Conservation (phyloP, 169 alveolate genomes). For the Plasmodium gaboni region DNA sequence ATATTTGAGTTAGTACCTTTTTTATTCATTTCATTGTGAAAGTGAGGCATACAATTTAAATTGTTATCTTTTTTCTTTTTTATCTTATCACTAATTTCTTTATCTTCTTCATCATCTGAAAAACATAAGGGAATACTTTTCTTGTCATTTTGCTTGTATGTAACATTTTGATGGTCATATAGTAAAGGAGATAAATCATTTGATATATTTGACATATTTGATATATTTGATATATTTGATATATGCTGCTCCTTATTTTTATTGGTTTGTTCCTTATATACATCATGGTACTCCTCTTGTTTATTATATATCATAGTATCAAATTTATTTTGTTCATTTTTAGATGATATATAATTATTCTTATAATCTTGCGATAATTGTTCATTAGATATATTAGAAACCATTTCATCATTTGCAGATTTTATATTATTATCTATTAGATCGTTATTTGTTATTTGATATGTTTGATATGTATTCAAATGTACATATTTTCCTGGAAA, state of each 20-base stretch:
- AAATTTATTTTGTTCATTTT: background rate
- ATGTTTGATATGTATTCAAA: slow-evolving; percentile 10
- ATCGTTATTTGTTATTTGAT: slow-evolving; percentile 1
- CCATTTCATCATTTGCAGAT: background rate
- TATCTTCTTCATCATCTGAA: slow-evolving; percentile 48
- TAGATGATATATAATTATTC: background rate
- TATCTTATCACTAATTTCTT: background rate
- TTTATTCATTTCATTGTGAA: too few relatives aligned
- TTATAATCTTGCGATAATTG: background rate
- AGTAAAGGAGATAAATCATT: background rate
- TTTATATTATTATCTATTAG: background rate
- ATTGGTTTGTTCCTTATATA: background rate
- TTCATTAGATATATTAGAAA: background rate
- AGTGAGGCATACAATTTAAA: too few relatives aligned
- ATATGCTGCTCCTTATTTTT: background rate
- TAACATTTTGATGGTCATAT: background rate
- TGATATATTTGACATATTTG: background rate
- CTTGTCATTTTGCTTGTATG: slow-evolving; percentile 9
- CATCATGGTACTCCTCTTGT: background rate
- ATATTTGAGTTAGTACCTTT: too few relatives aligned
- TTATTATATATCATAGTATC: background rate
- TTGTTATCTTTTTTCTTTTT: too few relatives aligned
- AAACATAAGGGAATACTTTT: slow-evolving; percentile 37
- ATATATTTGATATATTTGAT: background rate
- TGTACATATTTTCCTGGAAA: slow-evolving; percentile 37